Evolutionary conservation across 2,329 filamentous ascomycete species (phyloP).

Genomic region (Beauveria sp.): DNA sequence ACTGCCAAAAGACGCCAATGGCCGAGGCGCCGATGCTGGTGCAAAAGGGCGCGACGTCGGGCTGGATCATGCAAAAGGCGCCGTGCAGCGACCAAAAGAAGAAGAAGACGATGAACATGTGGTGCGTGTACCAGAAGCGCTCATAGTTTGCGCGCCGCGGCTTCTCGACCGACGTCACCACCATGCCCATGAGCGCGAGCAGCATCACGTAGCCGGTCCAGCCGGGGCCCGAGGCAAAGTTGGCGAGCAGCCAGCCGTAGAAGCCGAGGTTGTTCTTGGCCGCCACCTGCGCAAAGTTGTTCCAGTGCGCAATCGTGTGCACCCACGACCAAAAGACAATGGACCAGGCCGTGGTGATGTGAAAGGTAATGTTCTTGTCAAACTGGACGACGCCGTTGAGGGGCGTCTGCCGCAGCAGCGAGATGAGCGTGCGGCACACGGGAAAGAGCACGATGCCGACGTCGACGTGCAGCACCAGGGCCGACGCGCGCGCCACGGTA

Average conservation of each 20-base stretch:
- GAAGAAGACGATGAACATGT: slow-evolving; percentile 83
- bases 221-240: slow-evolving; percentile 71
- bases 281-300: slow-evolving; percentile 73
- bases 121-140: slow-evolving; percentile 86
- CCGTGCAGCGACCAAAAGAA: slow-evolving; percentile 87
- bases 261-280: slow-evolving; percentile 69
- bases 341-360: slow-evolving; percentile 78
- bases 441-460: slow-evolving; percentile 72
- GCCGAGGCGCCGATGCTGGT: slow-evolving; percentile 56
- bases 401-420: slow-evolving; percentile 69
- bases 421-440: slow-evolving; percentile 78
- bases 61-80: slow-evolving; percentile 84
- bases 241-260: slow-evolving; percentile 69
- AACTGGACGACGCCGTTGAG: slow-evolving; percentile 83
- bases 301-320: slow-evolving; percentile 80
- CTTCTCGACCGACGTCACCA: slow-evolving; percentile 69
- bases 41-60: slow-evolving; percentile 73
- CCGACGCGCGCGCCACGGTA: slow-evolving; percentile 67
- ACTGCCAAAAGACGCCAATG: slow-evolving; percentile 79
- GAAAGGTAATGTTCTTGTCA: slow-evolving; percentile 84
- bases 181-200: slow-evolving; percentile 69
- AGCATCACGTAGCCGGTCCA: slow-evolving; percentile 87
- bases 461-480: slow-evolving; percentile 73
- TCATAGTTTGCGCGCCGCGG: slow-evolving; percentile 75
- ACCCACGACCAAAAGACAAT: slow-evolving; percentile 86